Base-by-base conservation (phyloP, 306 rosid genomes). In the Herpetospermum pedunculosum region DNA sequence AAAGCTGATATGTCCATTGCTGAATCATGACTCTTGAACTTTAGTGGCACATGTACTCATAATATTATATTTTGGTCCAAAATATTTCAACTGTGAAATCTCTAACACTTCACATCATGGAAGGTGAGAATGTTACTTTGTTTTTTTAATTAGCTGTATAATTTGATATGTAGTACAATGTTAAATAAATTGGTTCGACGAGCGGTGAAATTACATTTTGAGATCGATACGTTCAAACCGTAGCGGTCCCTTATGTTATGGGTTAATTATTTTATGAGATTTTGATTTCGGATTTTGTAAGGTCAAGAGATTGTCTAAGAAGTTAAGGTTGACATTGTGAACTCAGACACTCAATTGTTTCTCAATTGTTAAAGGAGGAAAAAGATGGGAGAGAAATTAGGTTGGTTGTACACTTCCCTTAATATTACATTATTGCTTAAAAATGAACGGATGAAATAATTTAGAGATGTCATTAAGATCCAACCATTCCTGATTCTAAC, bases 21-120 rank as follows among this genome's bases (percentile, higher is more conserved):
- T 69, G 57, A 69, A 69, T 69, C 54, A 46, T 69, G 57, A 44
- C 57, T 80, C 81, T 29, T 77, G 76, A 68, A 64, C 64, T 68
- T 69, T 75, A 35, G 35, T 75, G 26, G 11, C 49, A 76, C 74
- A 69, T 69, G 74, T 26, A 46, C 38, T 26, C 57, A 69, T 28
- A 0, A 44, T 28, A 14, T 46, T 60, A 8, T 54, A 25, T 54
- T 60, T 60, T 26, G 40, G 29, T 60, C 18, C 69, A 60, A 32
- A 60, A 60, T 14, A 60, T 34, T 57, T 57, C 64, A 13, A 57
- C 38, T 8, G 59, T 21, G 1, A 16, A 60, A 34, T 32, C 34
- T 58, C 19, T 58, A 38, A 32, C 37, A 32, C 11, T 32, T 60
- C 23, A 15, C 25, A 7, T 58, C 19, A 28, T 26, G 35, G 18